Evolutionary conservation across 2,329 filamentous ascomycete genomes (phyloP), one percentile per base, ranked within the genome.

Genomic region (Coniochaeta sp.): DNA sequence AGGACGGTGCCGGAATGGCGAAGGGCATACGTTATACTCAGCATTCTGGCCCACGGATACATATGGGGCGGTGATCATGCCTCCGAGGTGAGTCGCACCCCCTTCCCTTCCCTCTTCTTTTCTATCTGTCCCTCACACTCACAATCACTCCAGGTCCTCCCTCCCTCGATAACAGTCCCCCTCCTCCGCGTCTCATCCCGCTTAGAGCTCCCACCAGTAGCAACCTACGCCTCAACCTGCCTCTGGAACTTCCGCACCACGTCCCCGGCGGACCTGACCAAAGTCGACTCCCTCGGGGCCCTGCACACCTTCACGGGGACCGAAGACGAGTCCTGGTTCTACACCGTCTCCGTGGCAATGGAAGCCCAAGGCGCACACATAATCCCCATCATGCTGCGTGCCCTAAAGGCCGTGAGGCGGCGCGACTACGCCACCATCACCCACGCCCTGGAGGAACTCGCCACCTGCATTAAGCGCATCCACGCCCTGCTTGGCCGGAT

Each of bases 311-410:
- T 96, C 62, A 96, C 91, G 4, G 91, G 90, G 22, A 94, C 89
- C 7, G 71, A 86, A 49, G 91, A 95, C 58, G 92, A 97, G 68
- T 90, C 91, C 60, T 96, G 92, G 92, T 97, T 97, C 70, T 91
- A 91, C 60, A 76, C 94, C 32, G 57, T 96, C 55, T 95, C 89
- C 1, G 87, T 94, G 1, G 91, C 91, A 16, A 95, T 96, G 65
- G 92, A 97, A 70, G 87, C 89, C 30, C 79, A 84, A 46, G 90
- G 87, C 0, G 91, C 85, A 0, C 74, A 78, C 0, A 81, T 89
- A 30, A 84, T 96, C 53, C 86, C 89, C 0, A 67, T 85, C 51
- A 91, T 96, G 84, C 73, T 95, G 22, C 71, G 78, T 26, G 91
- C 91, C 2, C 85, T 96, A 10, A 71, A 82, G 13, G 85, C 87